Percentiles rank a stretch among this genome's conserved stretches.
Evolutionary conservation across 2,329 filamentous ascomycete species (phyloP).

Genomic region (Cryphonectria nitschkei): DNA sequence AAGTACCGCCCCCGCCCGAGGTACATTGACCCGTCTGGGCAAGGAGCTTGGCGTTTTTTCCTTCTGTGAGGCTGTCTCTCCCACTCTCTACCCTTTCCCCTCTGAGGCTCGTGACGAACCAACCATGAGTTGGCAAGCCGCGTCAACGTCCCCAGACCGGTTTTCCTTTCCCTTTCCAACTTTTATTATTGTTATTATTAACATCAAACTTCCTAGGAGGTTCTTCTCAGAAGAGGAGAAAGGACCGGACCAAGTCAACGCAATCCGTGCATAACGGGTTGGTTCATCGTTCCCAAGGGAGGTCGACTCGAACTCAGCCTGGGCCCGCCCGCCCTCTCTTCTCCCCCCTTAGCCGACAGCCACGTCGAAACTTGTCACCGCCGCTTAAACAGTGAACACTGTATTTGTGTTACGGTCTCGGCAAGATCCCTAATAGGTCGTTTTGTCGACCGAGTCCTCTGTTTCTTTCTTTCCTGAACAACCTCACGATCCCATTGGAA

Average conservation of each 20-base stretch:
- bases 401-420: slow-evolving; percentile 1
- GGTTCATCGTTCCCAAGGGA: neutral
- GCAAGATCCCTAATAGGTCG: neutral
- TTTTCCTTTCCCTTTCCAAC: too few species aligned
- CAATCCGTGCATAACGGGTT: neutral
- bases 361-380: slow-evolving; percentile 2
- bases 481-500: neutral
- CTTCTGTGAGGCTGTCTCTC: too few species aligned
- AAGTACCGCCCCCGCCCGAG: slow-evolving; percentile 1
- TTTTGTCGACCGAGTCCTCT: neutral
- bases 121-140: neutral
- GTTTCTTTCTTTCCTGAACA: too few species aligned
- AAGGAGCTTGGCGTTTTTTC: neutral
- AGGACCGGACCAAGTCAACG: neutral
- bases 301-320: neutral
- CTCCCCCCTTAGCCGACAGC: neutral
- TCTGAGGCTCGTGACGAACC: neutral
- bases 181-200: too few species aligned
- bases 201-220: too few species aligned
- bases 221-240: neutral
- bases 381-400: neutral
- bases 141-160: neutral
- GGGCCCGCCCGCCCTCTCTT: too few species aligned
- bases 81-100: too few species aligned
- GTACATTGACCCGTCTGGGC: neutral